These are phyloP conservation scores for Rutstroemia sp. DNA, from an alignment of 2,329 filamentous ascomycete genomes.

Conservation along the genomic window DNA sequence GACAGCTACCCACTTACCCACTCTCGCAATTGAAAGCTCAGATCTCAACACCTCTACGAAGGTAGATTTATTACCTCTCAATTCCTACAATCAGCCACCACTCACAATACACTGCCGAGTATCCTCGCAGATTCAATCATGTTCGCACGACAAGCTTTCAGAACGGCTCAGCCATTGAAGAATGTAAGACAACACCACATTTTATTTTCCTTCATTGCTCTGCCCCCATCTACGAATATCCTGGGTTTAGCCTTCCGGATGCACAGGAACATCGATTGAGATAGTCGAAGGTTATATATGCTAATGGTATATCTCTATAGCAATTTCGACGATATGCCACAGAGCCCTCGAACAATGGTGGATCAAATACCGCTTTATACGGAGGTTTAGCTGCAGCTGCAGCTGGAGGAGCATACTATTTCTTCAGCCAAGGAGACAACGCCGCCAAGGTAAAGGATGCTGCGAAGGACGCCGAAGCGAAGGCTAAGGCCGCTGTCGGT, in stretches of 20 bases:
- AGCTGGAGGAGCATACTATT: slow-evolving; percentile 52
- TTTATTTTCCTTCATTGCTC: not conserved
- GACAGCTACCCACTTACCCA: too few relatives aligned
- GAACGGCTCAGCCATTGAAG: slow-evolving; percentile 56
- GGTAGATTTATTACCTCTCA: not conserved
- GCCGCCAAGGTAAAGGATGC: slow-evolving; percentile 44
- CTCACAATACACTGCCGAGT: not conserved
- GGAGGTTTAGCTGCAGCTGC: slow-evolving; percentile 47
- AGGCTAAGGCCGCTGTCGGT: slow-evolving; percentile 37
- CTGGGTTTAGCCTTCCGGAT: not conserved
- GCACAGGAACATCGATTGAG: not conserved
- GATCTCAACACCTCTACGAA: not conserved
- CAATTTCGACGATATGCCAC: slow-evolving; percentile 69
- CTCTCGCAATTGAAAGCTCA: too few relatives aligned
- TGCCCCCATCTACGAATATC: not conserved
- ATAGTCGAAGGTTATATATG: slow-evolving; percentile 1
- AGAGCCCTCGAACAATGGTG: slow-evolving; percentile 34
- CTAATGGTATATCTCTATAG: slow-evolving; percentile 31
- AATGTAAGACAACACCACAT: slow-evolving; percentile 43
- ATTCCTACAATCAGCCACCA: not conserved
- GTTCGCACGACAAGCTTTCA: slow-evolving; percentile 60
- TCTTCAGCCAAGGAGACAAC: slow-evolving; percentile 38
- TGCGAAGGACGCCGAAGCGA: slow-evolving; percentile 50
- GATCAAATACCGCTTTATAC: slow-evolving; percentile 53
- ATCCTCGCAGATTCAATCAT: slow-evolving; percentile 34